These are phyloP conservation scores for Penicillium diatomitis DNA, from an alignment of 495 filamentous ascomycete species.

Conservation along the genomic window DNA sequence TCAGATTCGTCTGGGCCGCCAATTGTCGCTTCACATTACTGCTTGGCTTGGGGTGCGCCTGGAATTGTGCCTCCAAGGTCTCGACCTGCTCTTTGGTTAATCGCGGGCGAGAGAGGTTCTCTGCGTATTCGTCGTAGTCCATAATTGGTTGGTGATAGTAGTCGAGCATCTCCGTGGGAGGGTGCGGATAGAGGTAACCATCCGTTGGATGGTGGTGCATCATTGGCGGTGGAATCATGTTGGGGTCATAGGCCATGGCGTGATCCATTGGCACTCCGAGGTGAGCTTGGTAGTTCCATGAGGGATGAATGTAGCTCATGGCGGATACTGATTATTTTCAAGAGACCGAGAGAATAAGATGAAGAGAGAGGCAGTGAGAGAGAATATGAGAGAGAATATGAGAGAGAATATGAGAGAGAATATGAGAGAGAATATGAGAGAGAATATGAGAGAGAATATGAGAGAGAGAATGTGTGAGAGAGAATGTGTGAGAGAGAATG, in stretches of 20 bases:
- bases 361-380: background rate
- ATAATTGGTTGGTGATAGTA: slow-evolving; percentile 41
- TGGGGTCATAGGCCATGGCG: slow-evolving; percentile 29
- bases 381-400: background rate
- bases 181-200: slow-evolving; percentile 35
- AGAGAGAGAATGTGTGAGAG: background rate
- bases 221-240: slow-evolving; percentile 35
- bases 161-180: slow-evolving; percentile 37
- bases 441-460: background rate
- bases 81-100: slow-evolving; percentile 79
- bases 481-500: no score
- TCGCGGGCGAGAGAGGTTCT: slow-evolving; percentile 50
- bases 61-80: slow-evolving; percentile 63
- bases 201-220: slow-evolving; percentile 36
- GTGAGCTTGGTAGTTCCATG: slow-evolving; percentile 33
- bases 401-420: background rate
- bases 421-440: background rate
- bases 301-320: slow-evolving; percentile 40
- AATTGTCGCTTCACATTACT: slow-evolving; percentile 67
- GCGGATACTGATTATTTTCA: slow-evolving; percentile 2
- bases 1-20: slow-evolving; percentile 62
- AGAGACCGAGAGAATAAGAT: background rate
- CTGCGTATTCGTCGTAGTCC: slow-evolving; percentile 43
- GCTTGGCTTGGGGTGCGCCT: slow-evolving; percentile 67
- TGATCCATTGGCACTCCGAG: slow-evolving; percentile 33